Evolutionary conservation across 352 stramenopile species (phyloP).

Genomic region (Phytophthora sojae): DNA sequence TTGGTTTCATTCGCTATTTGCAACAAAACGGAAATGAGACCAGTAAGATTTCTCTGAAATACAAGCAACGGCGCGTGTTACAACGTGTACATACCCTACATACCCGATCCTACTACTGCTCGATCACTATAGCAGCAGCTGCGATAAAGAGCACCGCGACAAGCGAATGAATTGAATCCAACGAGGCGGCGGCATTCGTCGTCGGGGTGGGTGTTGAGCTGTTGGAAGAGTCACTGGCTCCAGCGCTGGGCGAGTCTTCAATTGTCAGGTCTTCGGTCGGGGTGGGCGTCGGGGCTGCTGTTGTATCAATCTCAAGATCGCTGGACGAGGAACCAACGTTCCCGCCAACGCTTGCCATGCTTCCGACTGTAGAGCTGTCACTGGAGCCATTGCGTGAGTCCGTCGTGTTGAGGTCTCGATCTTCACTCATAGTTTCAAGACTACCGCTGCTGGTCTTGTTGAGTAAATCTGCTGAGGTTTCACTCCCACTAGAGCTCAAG

Average conservation of each 20-base stretch:
- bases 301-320: conserved; percentile 5
- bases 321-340: conserved; percentile 6
- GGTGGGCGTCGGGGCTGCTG: conserved; percentile 15
- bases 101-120: background rate
- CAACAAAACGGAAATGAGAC: conserved; percentile 4
- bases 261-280: conserved; percentile 21
- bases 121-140: conserved; percentile 4
- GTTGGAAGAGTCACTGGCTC: conserved; percentile 18
- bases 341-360: conserved; percentile 6
- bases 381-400: conserved; percentile 3
- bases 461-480: background rate
- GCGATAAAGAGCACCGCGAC: conserved; percentile 2
- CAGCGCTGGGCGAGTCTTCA: conserved; percentile 8
- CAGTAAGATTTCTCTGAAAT: background rate
- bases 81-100: background rate
- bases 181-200: conserved; percentile 5
- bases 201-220: conserved; percentile 21
- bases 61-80: background rate
- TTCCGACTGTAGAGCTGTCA: background rate
- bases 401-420: conserved; percentile 22
- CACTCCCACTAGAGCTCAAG: conserved; percentile 15
- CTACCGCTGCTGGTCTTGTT: conserved; percentile 15
- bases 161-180: background rate
- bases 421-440: conserved; percentile 15
- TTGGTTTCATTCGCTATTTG: conserved; percentile 4